Conservation (phyloP, 768 basidiomycete genomes). For the Russula abietina region DNA sequence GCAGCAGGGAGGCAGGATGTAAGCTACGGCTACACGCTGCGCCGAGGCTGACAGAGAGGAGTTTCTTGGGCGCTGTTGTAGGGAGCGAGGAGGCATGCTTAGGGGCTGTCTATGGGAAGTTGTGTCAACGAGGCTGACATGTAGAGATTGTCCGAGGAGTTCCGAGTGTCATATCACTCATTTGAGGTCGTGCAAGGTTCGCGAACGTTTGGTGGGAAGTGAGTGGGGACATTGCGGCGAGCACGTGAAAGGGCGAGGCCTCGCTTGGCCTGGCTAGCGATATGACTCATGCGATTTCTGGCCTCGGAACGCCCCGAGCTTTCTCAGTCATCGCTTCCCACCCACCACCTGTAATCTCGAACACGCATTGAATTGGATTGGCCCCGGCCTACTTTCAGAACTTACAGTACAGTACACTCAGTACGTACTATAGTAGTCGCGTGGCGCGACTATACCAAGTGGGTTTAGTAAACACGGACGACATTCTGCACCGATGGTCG, state of each 20-base stretch:
- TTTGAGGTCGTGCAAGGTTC: not conserved
- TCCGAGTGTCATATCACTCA: not conserved
- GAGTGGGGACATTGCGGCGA: not conserved
- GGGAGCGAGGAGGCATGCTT: not conserved
- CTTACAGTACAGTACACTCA: too few species aligned
- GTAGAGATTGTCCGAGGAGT: not conserved
- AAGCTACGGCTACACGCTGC: too few species aligned
- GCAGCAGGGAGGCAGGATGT: not conserved
- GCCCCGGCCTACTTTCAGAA: too few species aligned
- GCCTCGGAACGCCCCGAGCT: not conserved
- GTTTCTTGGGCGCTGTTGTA: not conserved
- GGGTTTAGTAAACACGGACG: not conserved
- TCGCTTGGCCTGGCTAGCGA: not conserved
- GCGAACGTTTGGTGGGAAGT: not conserved
- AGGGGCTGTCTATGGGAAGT: not conserved
- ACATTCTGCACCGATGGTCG: not conserved
- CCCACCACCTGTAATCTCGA: too few species aligned
- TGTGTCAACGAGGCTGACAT: not conserved
- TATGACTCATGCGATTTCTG: not conserved
- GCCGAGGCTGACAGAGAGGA: too few species aligned
- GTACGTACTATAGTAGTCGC: too few species aligned
- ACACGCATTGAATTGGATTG: too few species aligned
- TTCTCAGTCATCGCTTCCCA: not conserved
- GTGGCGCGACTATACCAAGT: too few species aligned
- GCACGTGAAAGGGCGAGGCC: not conserved